Base-by-base conservation (phyloP, 495 filamentous ascomycete species). In the Melanomma pulvis-pyrius region DNA sequence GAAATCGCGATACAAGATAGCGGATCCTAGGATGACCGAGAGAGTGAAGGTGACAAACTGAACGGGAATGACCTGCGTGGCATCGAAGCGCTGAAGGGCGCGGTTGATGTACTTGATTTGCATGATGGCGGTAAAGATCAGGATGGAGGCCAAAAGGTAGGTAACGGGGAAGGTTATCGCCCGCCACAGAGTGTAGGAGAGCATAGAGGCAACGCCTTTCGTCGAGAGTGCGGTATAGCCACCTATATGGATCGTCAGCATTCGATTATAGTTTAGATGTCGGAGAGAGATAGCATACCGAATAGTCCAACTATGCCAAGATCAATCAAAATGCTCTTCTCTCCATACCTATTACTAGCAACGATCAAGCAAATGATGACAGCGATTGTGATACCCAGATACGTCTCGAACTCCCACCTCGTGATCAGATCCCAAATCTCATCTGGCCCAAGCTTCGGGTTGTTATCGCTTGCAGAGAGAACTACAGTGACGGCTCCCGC, bases 31-130 rank as follows among this genome's bases (percentile, higher is more conserved):
- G 71, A 98, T 98, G 56, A 98, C 94, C 1, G 88, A 96, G 6
- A 98, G 80, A 0, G 94, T 98, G 75, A 98, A 98, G 41, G 96
- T 82, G 26, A 98, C 94, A 69, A 98, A 98, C 73, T 98, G 94
- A 13, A 91, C 92, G 1, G 94, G 94, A 57, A 98, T 97, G 65
- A 98, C 94, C 71, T 96, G 92, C 0, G 94, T 98, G 0, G 93
- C 93, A 75, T 97, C 92, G 79, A 98, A 98, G 57, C 91, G 87
- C 74, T 96, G 92, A 21, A 98, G 80, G 0, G 94, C 93, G 52
- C 92, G 92, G 79, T 98, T 98, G 66, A 98, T 82, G 74, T 97
- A 98, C 65, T 89, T 91, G 67, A 98, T 92, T 77, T 98, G 94
- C 85, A 97, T 90, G 58, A 98, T 78, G 21, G 94, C 94, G 8